Evolutionary conservation across 139 green algal species (phyloP), one percentile per base, ranked within the genome.

Genomic region (Haematococcus sp.): DNA sequence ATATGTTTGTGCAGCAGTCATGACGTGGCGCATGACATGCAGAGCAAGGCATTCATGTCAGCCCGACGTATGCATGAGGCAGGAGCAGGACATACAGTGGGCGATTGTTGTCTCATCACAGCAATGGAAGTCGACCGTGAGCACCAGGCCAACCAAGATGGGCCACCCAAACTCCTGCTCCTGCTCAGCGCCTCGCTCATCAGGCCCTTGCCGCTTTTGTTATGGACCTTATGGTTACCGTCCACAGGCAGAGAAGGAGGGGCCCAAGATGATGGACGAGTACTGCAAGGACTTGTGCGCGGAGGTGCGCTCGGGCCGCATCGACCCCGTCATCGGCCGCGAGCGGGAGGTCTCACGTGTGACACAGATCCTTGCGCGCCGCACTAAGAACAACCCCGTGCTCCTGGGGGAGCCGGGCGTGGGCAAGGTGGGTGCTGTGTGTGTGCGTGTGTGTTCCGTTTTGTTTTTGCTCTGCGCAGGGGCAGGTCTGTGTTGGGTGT

Each of bases 361-460:
- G 11, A 90, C 91, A 27, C 81, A 99, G 90, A 97, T 99, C 72
- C 83, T 99, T 66, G 96, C 88, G 19, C 79, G 91, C 13, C 83
- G 89, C 72, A 89, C 80, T 52, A 96, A 96, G 87, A 98, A 97
- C 90, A 99, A 98, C 89, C 94, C 96, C 54, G 93, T 99, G 66
- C 87, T 99, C 70, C 85, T 99, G 71, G 95, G 95, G 30, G 94
- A 99, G 82, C 94, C 95, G n/a, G 94, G 74, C 71, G 73, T 66
- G 34, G 56, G 55, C 34, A 75, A 75, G 55, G 55, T 75, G 30
- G 15, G 68, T 3, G 46, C 11, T 70, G 31, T 25, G 22, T 55
- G 22, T 34, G 32, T 55, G 31, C 43, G 60, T 27, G n/a, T 7
- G 31, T 43, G 60, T 49, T n/a, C n/a, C n/a, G n/a, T n/a, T n/a